These are phyloP conservation scores for Aegilops umbellulata DNA, from an alignment of 176 grass and related monocot genomes.

Conservation along the genomic window DNA sequence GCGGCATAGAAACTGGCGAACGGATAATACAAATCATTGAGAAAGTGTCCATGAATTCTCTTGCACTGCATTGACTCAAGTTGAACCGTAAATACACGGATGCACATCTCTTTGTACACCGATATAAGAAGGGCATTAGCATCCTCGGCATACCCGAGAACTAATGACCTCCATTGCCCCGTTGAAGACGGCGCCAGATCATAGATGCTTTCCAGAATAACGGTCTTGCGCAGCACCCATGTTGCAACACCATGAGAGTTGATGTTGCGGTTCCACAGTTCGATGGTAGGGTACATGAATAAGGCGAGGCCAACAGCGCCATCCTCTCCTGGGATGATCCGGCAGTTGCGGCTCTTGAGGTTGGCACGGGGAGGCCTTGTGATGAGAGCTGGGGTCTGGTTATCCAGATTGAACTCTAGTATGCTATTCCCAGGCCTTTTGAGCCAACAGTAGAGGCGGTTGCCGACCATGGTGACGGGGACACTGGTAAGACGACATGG, in stretches of 20 bases:
- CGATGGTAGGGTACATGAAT: neutral
- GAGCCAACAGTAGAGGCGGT: neutral
- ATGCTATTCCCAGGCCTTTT: neutral
- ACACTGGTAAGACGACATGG: neutral
- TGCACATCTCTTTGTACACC: no score
- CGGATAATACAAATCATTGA: neutral
- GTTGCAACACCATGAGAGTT: neutral
- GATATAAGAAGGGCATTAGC: neutral
- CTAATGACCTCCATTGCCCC: neutral
- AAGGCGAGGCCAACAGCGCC: neutral
- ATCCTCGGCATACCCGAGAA: neutral
- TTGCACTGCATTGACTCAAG: neutral
- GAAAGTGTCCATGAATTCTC: neutral
- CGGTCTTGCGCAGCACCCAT: neutral
- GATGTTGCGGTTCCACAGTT: neutral
- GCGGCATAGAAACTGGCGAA: neutral
- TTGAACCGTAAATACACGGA: neutral
- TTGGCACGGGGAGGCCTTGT: neutral
- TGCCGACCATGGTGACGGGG: neutral
- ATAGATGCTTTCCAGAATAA: neutral
- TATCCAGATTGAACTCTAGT: constrained; percentile 9
- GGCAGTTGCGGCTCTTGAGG: neutral
- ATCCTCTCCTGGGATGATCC: neutral
- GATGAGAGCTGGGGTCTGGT: neutral
- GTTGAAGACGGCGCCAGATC: neutral